phyloP scores from a whole-genome alignment of 192 early-diverging fungal genomes.

The Allomyces javanicus region DNA sequence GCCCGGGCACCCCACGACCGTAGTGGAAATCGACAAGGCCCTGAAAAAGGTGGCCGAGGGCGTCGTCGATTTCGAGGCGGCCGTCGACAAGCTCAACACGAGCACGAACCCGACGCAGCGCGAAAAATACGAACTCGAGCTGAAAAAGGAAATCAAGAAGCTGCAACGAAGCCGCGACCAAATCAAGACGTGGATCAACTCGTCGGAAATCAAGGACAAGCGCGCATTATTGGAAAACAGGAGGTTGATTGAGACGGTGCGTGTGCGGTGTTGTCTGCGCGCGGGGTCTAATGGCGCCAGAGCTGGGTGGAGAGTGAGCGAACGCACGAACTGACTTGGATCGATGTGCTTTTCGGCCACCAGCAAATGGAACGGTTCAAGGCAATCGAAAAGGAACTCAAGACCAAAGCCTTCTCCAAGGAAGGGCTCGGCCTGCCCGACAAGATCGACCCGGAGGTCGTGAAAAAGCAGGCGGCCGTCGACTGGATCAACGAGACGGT shows the following conservation, averaged over 20 bases:
- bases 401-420: conserved; percentile 95
- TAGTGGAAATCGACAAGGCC: conserved; percentile 88
- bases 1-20: background rate
- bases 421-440: conserved; percentile 64
- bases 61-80: conserved; percentile 81
- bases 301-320: too few relatives aligned
- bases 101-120: conserved; percentile 72
- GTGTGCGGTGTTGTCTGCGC: conserved; percentile 6
- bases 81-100: conserved; percentile 68
- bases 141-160: conserved; percentile 99
- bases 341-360: background rate
- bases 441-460: conserved; percentile 84
- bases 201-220: conserved; percentile 96
- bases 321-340: background rate
- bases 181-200: conserved; percentile 91
- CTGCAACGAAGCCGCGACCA: conserved; percentile 88
- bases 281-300: too few relatives aligned
- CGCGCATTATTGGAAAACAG: conserved; percentile 67
- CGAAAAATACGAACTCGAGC: conserved; percentile 86
- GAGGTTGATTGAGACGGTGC: conserved; percentile 74
- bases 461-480: conserved; percentile 67
- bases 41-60: conserved; percentile 91
- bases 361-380: conserved; percentile 99
- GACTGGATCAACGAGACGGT: conserved; percentile 69
- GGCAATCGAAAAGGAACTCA: conserved; percentile 93